Conservation (phyloP, 805 yeast genomes). For the Pichia rugopelliculosa region DNA sequence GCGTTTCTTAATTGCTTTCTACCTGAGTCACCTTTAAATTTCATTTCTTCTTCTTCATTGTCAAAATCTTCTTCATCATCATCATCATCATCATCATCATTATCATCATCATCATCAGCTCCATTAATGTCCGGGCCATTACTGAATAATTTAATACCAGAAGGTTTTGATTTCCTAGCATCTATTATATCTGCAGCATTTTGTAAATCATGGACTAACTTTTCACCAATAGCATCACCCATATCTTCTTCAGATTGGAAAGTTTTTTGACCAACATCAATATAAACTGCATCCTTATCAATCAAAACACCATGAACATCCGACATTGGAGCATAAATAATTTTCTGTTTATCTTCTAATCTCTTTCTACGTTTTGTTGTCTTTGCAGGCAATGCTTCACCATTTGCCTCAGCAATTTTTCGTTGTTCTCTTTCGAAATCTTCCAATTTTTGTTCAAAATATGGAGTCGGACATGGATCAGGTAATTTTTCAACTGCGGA, state of each 20-base stretch:
- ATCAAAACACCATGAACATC: conserved; percentile 98
- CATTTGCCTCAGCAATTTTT: conserved; percentile 56
- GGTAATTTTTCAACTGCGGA: conserved; percentile 80
- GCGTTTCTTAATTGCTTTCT: conserved; percentile 59
- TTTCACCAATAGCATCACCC: conserved; percentile 72
- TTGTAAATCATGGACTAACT: conserved; percentile 75
- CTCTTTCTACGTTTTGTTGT: conserved; percentile 65
- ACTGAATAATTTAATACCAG: conserved; percentile 70
- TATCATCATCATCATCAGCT: conserved; percentile 33
- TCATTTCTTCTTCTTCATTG: conserved; percentile 21
- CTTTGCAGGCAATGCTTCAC: conserved; percentile 42
- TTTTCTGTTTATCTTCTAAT: conserved; percentile 87
- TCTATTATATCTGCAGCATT: conserved; percentile 52
- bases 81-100: conserved; percentile 30
- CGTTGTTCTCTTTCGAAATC: conserved; percentile 71
- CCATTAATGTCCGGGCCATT: conserved; percentile 30
- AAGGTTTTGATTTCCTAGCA: conserved; percentile 45
- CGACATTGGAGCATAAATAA: conserved; percentile 98
- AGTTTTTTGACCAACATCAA: conserved; percentile 54
- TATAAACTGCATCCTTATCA: conserved; percentile 95
- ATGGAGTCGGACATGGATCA: conserved; percentile 99
- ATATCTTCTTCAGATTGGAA: conserved; percentile 25
- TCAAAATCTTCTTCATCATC: conserved; percentile 15
- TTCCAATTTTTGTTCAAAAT: conserved; percentile 75
- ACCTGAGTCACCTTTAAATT: conserved; percentile 41